These are phyloP conservation scores for Brassica balearica DNA, from an alignment of 441 rosid species.

Conservation along the genomic window DNA sequence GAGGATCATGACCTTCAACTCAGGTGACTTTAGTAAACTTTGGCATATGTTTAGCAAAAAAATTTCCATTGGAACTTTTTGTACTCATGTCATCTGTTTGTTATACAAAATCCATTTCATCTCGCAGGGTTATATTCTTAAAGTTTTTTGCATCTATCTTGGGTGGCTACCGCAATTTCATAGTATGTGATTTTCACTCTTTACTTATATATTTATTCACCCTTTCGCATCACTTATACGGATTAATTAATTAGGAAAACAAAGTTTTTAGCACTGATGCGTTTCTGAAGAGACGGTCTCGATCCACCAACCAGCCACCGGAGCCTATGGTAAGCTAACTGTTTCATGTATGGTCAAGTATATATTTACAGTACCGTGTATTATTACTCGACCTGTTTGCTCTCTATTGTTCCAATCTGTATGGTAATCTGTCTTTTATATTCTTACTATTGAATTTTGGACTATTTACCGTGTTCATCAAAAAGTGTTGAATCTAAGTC, in stretches of 20 bases:
- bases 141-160: conserved; percentile 92
- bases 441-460: conserved; percentile 8
- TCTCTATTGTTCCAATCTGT: conserved; percentile 12
- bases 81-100: conserved; percentile 27
- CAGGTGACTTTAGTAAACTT: conserved; percentile 67
- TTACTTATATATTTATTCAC: conserved; percentile 12
- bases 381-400: conserved; percentile 15
- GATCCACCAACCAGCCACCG: conserved; percentile 86
- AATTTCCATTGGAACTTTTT: not conserved
- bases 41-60: conserved; percentile 8
- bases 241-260: conserved; percentile 68
- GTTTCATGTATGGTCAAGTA: conserved; percentile 29
- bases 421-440: conserved; percentile 25
- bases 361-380: conserved; percentile 23
- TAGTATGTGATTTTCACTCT: conserved; percentile 59
- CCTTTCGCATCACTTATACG: conserved; percentile 2
- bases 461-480: conserved; percentile 16
- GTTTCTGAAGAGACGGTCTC: conserved; percentile 91
- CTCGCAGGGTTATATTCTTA: conserved; percentile 78
- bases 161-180: conserved; percentile 96
- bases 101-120: conserved; percentile 34
- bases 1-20: conserved; percentile 93
- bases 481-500: conserved; percentile 17
- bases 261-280: conserved; percentile 86
- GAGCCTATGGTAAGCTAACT: conserved; percentile 83